These are phyloP conservation scores for Apiospora saccharicola DNA, from an alignment of 2,329 filamentous ascomycete genomes.

Conservation along the genomic window DNA sequence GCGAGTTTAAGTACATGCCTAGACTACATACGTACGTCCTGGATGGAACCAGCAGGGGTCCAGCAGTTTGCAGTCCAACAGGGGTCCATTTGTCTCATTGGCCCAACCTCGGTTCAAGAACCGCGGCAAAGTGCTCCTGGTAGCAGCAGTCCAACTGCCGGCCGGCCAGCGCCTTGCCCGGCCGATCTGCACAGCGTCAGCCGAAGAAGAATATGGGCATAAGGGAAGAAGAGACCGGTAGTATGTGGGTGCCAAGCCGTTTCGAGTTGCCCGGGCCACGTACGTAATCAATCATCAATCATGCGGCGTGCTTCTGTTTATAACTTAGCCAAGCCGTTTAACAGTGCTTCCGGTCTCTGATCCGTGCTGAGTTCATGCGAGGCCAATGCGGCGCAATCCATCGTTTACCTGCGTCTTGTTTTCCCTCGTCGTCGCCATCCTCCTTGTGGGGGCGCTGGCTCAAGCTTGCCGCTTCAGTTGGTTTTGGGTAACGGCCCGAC, in stretches of 20 bases:
- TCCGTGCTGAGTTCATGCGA: background rate
- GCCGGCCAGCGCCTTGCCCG: background rate
- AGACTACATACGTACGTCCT: background rate
- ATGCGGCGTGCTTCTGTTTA: background rate
- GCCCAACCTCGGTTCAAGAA: background rate
- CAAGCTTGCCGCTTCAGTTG: background rate
- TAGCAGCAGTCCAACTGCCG: background rate
- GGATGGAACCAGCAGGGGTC: background rate
- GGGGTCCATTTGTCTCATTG: background rate
- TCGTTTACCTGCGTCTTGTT: background rate
- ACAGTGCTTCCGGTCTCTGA: constrained; percentile 1
- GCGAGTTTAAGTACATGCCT: background rate
- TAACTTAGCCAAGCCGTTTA: background rate
- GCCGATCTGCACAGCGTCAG: background rate
- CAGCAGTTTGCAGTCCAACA: background rate
- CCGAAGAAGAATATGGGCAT: background rate
- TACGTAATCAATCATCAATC: background rate
- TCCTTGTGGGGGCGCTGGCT: background rate
- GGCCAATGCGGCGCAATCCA: background rate
- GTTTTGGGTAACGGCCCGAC: background rate
- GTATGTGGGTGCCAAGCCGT: background rate
- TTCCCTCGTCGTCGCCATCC: background rate
- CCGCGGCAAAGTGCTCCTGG: background rate
- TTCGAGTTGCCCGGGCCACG: background rate
- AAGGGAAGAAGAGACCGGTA: background rate